Base-by-base conservation (phyloP, 176 grass and related monocot genomes). In the Coix lacrymajobi region DNA sequence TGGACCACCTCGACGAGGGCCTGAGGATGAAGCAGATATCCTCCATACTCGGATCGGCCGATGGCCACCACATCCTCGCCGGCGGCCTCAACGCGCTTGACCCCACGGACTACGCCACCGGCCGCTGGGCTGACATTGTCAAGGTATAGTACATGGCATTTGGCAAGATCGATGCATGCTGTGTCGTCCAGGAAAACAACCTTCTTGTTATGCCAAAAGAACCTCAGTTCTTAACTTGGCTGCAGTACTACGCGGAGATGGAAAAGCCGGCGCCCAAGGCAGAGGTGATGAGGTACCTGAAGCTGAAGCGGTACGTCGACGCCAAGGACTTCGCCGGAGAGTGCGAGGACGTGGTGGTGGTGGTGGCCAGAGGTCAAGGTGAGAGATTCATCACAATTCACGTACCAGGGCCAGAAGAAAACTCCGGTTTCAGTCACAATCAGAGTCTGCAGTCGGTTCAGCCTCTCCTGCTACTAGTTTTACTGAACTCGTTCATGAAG, bases 281-380 rank as follows among this genome's bases (percentile, higher is more conserved):
- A 22, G 96, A 95, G 64, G 92, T 98, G 73, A 95, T 98, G 90
- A 98, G 82, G 82, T 91, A 84, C 89, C 72, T 98, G 66, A 98
- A 91, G 68, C 84, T 66, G 19, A 92, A 90, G 71, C 66, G 88
- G 40, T 98, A 93, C 46, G 77, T 93, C 3, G 95, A 98, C 87
- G 92, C 92, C 66, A 95, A 94, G 58, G 79, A 95, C 28, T 98
- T 95, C 62, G 83, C 87, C 37, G 95, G 92, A 38, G 95, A 98
- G 43, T 93, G 95, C 30, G 95, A 98, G 73, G 88, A 92, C 39
- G 95, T 91, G 1, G 92, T 95, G 2, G 92, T 95, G 33, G 82
- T 95, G 33, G 88, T 95, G 17, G 90, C 90, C 52, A 95, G 95
- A 92, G 95, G 95, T 1, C 95, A 98, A 95, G 92, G 95, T 98